phyloP scores from a whole-genome alignment of 1,284 basidiomycete species.

The Melampsora americana region DNA sequence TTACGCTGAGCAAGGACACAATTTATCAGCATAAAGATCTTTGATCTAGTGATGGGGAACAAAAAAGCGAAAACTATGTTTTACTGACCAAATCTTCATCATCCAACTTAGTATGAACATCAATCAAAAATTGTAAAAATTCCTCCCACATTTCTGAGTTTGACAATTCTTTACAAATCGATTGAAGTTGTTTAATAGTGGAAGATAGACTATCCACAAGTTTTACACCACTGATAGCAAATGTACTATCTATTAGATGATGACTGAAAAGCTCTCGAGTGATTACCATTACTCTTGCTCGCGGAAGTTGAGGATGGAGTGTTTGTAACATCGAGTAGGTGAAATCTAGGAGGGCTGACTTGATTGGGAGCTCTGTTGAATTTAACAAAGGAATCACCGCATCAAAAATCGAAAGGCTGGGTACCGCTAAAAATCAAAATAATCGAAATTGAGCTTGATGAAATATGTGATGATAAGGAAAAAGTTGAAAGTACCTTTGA shows the following conservation, averaged over 20 bases:
- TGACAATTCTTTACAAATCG: slow-evolving; percentile 16
- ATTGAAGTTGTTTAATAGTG: slow-evolving; percentile 32
- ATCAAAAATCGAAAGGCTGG: slow-evolving; percentile 10
- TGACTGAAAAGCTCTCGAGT: slow-evolving; percentile 21
- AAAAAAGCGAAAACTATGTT: background rate
- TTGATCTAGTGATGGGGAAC: background rate
- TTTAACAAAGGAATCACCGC: slow-evolving; percentile 22
- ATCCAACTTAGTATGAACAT: slow-evolving; percentile 19
- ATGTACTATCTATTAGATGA: background rate
- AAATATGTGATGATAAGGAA: background rate
- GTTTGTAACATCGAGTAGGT: slow-evolving; percentile 20
- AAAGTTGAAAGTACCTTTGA: slow-evolving; percentile 46
- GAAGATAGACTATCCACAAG: slow-evolving; percentile 24
- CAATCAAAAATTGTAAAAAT: slow-evolving; percentile 35
- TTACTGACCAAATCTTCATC: slow-evolving; percentile 29
- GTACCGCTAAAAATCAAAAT: slow-evolving; percentile 17
- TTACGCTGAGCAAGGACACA: background rate
- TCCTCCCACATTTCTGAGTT: slow-evolving; percentile 21
- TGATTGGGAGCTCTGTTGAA: slow-evolving; percentile 26
- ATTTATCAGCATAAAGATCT: background rate
- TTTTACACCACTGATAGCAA: slow-evolving; percentile 11
- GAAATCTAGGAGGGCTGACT: slow-evolving; percentile 28
- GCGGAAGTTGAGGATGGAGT: slow-evolving; percentile 27
- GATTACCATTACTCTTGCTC: slow-evolving; percentile 24
- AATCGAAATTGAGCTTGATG: background rate